phyloP scores from a whole-genome alignment of 2,329 filamentous ascomycete species.

The Penicillium sp. region DNA sequence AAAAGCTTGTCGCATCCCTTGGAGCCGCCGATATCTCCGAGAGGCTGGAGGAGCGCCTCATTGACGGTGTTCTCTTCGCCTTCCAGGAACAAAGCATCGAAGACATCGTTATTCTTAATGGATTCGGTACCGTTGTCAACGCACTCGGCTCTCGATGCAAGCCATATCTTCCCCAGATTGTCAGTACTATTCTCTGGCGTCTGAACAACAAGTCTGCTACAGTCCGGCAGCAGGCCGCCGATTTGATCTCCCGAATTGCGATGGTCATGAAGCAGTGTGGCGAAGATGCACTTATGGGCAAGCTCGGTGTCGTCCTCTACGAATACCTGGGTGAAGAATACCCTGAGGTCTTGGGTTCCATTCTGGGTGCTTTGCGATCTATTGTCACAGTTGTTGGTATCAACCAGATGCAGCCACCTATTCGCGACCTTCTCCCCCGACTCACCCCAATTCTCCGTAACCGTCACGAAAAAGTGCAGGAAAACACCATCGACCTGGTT shows the following conservation, averaged over 20 bases:
- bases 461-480: constrained; percentile 97
- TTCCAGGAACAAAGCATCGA: constrained; percentile 99
- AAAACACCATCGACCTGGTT: constrained; percentile 97
- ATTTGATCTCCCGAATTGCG: constrained; percentile 93
- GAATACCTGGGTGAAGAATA: constrained; percentile 99
- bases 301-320: constrained; percentile 91
- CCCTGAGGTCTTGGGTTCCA: constrained; percentile 94
- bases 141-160: constrained; percentile 92
- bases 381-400: constrained; percentile 99
- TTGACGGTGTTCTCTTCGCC: constrained; percentile 91
- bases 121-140: constrained; percentile 96
- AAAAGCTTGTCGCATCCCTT: constrained; percentile 91
- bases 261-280: constrained; percentile 99
- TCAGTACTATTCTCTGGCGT: constrained; percentile 92
- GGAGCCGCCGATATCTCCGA: constrained; percentile 94
- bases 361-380: constrained; percentile 88
- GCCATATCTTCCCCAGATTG: constrained; percentile 94
- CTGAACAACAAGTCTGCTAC: constrained; percentile 98
- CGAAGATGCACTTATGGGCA: constrained; percentile 93
- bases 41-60: constrained; percentile 86
- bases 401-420: constrained; percentile 96
- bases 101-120: constrained; percentile 93
- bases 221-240: constrained; percentile 93
- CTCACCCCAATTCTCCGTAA: constrained; percentile 98
- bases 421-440: constrained; percentile 91